Percentiles rank a stretch among this genome's conserved stretches.
Conservation (phyloP, 768 basidiomycete genomes). For the Hericium alpestre region DNA sequence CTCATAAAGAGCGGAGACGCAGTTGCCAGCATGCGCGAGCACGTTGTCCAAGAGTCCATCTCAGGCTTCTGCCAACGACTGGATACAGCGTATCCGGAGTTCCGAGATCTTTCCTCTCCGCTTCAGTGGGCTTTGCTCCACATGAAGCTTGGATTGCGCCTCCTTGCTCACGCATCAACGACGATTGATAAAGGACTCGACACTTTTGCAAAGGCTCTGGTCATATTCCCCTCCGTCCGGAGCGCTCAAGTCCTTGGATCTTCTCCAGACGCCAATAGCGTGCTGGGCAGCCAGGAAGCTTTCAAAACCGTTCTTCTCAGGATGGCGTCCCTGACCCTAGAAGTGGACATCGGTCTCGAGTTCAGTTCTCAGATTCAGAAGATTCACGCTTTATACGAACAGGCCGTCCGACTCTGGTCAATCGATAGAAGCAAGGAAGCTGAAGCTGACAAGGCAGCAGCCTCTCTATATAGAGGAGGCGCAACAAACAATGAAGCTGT, state of each 20-base stretch:
- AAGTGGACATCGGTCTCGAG: conserved; percentile 33
- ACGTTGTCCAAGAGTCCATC: conserved; percentile 70
- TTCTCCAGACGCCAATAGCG: conserved; percentile 18
- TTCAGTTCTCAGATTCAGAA: conserved; percentile 19
- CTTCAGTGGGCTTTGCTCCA: conserved; percentile 57
- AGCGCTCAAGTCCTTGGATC: conserved; percentile 29
- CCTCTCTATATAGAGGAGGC: conserved; percentile 67
- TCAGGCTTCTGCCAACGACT: conserved; percentile 69
- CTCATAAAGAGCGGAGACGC: conserved; percentile 26
- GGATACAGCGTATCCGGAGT: conserved; percentile 54
- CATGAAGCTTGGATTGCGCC: conserved; percentile 62
- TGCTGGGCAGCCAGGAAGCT: conserved; percentile 18
- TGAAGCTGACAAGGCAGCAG: conserved; percentile 50
- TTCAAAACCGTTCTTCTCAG: conserved; percentile 36
- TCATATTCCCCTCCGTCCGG: conserved; percentile 43
- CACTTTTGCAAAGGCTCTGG: conserved; percentile 25
- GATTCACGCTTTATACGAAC: conserved; percentile 52
- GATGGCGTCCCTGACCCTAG: conserved; percentile 36
- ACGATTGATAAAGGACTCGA: neutral
- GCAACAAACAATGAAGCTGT: conserved; percentile 40
- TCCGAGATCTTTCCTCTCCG: conserved; percentile 58
- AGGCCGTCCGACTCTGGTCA: conserved; percentile 71
- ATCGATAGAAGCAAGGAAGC: conserved; percentile 65
- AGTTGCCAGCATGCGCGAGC: conserved; percentile 43
- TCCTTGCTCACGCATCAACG: conserved; percentile 24